phyloP scores from a whole-genome alignment of 306 rosid genomes.

The Cicer arietinum region DNA sequence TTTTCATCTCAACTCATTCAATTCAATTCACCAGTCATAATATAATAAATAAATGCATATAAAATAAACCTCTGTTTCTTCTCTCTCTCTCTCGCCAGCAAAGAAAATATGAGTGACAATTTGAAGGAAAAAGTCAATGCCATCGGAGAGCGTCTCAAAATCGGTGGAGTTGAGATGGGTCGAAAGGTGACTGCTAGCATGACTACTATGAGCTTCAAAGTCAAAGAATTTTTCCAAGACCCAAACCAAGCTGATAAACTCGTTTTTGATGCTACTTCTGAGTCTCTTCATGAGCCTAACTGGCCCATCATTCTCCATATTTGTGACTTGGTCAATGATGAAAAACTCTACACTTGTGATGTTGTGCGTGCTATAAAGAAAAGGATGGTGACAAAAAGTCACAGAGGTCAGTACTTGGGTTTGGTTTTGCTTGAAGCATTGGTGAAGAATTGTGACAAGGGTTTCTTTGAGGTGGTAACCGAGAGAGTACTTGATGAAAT shows the following conservation, averaged over 20 bases:
- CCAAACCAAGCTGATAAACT: constrained; percentile 75
- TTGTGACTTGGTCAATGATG: constrained; percentile 75
- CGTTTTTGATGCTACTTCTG: constrained; percentile 81
- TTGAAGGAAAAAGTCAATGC: constrained; percentile 86
- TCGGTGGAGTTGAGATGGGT: constrained; percentile 81
- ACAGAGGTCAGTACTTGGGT: constrained; percentile 69
- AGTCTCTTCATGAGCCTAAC: constrained; percentile 73
- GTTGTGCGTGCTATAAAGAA: constrained; percentile 75
- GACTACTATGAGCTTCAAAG: constrained; percentile 84
- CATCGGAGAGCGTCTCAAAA: constrained; percentile 82
- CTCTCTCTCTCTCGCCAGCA: not conserved
- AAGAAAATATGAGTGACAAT: constrained; percentile 57
- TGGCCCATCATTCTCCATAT: constrained; percentile 82
- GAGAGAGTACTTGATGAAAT: constrained; percentile 97
- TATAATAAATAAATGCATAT: too few relatives aligned
- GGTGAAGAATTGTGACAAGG: constrained; percentile 92
- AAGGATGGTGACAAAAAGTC: constrained; percentile 62
- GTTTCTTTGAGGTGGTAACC: constrained; percentile 87
- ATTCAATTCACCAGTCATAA: too few relatives aligned
- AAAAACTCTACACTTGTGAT: constrained; percentile 64
- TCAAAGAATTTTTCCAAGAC: constrained; percentile 84
- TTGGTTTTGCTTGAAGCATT: constrained; percentile 79
- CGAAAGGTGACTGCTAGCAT: constrained; percentile 82
- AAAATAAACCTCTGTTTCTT: not conserved
- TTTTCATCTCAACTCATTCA: not conserved